Evolutionary conservation across 768 basidiomycete species (phyloP), one percentile per base, ranked within the genome.

Genomic region (Dendrothele bispora): DNA sequence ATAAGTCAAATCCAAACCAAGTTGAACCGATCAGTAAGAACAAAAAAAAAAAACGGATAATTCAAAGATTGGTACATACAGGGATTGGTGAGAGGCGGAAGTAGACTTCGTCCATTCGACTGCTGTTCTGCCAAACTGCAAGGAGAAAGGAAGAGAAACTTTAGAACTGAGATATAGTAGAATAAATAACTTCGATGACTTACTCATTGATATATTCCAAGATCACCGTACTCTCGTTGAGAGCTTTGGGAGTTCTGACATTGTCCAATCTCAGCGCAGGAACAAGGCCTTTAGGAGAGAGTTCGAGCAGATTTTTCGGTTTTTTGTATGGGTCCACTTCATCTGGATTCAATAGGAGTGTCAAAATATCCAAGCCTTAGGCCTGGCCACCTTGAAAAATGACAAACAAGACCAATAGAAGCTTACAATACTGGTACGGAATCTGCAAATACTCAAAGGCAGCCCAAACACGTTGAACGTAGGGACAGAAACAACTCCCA

Each of bases 291-390:
- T 88, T 89, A 1, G 90, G 88, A 14, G 88, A 91, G 15, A 90
- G 71, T 30, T 87, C 80, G n/a, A 94, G 72, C n/a, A 93, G 77
- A 26, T 88, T 87, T 40, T 79, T 63, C 0, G 90, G 87, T 55
- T 91, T 93, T 66, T 82, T 82, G 70, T 91, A 91, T 17, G 88
- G 86, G 63, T 90, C 85, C 24, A 89, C 85, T 64, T 90, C 88
- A 55, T 85, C 88, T 89, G 50, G 39, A 22, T 40, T n/a, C 20
- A 40, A n/a, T n/a, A n/a, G n/a, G n/a, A n/a, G n/a, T n/a, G 39
- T 40, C n/a, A 39, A 39, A 12, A 8, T 20, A 39, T 20, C 8
- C 10, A 10, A 10, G 18, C n/a, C n/a, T 11, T 20, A 10, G 11
- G 11, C 37, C 8, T 11, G 37, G 20, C 37, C 8, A n/a, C 8